phyloP scores from a whole-genome alignment of 371 early-diverging fungal genomes.

The Actinomortierella wolfii region DNA sequence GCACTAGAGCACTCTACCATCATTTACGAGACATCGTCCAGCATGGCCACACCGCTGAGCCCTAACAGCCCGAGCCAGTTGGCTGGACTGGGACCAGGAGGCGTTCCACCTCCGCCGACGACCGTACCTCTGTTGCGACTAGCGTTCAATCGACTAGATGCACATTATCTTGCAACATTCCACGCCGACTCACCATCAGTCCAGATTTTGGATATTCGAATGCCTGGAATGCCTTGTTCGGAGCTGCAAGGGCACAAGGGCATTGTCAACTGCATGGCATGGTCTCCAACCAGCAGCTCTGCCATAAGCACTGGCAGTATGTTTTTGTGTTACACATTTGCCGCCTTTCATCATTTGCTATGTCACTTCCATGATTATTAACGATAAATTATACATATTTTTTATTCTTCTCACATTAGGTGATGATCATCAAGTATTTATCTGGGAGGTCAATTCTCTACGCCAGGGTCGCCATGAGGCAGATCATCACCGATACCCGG shows the following conservation, averaged over 20 bases:
- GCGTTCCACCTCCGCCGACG: slow-evolving; percentile 7
- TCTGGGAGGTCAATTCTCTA: slow-evolving; percentile 76
- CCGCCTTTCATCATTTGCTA: background rate
- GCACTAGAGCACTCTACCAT: slow-evolving; percentile 95
- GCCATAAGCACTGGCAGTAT: slow-evolving; percentile 79
- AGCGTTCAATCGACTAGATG: slow-evolving; percentile 86
- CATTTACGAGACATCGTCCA: slow-evolving; percentile 88
- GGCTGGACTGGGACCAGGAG: slow-evolving; percentile 12
- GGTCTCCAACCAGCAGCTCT: slow-evolving; percentile 78
- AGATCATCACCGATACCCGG: too few relatives aligned
- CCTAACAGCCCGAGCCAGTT: slow-evolving; percentile 35
- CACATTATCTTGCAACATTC: slow-evolving; percentile 91
- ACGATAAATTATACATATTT: background rate
- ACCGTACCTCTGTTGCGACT: slow-evolving; percentile 80
- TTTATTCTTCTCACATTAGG: slow-evolving; percentile 44
- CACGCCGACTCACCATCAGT: slow-evolving; percentile 81
- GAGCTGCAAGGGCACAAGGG: slow-evolving; percentile 84
- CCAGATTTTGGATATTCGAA: slow-evolving; percentile 88
- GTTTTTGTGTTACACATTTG: slow-evolving; percentile 6
- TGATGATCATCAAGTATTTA: slow-evolving; percentile 77
- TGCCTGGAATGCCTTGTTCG: slow-evolving; percentile 85
- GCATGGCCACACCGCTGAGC: slow-evolving; percentile 10
- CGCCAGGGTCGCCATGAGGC: slow-evolving; percentile 20
- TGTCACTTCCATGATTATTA: background rate
- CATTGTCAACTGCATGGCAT: slow-evolving; percentile 75